These are phyloP conservation scores for Ceratocystis destructans DNA, from an alignment of 2,329 filamentous ascomycete genomes.

Conservation along the genomic window DNA sequence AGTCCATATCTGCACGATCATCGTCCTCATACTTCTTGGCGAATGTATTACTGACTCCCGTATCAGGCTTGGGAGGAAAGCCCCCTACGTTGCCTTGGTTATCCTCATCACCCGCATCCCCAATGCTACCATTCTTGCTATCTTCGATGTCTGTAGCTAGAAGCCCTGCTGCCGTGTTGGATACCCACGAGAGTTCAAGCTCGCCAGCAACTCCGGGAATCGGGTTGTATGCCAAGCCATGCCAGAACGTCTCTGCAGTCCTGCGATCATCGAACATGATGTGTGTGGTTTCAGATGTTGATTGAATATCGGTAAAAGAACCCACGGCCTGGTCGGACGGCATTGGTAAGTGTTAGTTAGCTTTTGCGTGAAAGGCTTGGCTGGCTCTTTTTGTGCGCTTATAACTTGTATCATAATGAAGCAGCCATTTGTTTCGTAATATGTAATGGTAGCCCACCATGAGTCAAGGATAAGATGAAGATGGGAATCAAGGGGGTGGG, in stretches of 20 bases:
- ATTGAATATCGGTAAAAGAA: slow-evolving; percentile 46
- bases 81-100: neutral
- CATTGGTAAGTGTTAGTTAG: neutral
- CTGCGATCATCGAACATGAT: slow-evolving; percentile 54
- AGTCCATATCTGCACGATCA: slow-evolving; percentile 35
- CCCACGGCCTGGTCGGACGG: slow-evolving; percentile 39
- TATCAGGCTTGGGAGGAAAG: neutral
- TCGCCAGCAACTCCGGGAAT: slow-evolving; percentile 50
- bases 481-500: neutral
- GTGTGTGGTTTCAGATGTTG: slow-evolving; percentile 34
- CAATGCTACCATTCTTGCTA: slow-evolving; percentile 7
- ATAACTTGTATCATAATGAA: slow-evolving; percentile 23
- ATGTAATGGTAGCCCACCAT: neutral
- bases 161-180: slow-evolving; percentile 23
- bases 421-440: slow-evolving; percentile 1
- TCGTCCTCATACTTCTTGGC: slow-evolving; percentile 23
- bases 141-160: slow-evolving; percentile 21
- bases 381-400: neutral
- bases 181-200: slow-evolving; percentile 52
- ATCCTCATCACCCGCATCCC: slow-evolving; percentile 18
- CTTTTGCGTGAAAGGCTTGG: neutral
- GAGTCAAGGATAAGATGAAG: slow-evolving; percentile 1
- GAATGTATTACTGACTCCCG: neutral
- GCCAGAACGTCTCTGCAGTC: slow-evolving; percentile 57
- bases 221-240: slow-evolving; percentile 39